Base-by-base conservation (phyloP, 805 yeast genomes). In the Hanseniaspora mollemarum region DNA sequence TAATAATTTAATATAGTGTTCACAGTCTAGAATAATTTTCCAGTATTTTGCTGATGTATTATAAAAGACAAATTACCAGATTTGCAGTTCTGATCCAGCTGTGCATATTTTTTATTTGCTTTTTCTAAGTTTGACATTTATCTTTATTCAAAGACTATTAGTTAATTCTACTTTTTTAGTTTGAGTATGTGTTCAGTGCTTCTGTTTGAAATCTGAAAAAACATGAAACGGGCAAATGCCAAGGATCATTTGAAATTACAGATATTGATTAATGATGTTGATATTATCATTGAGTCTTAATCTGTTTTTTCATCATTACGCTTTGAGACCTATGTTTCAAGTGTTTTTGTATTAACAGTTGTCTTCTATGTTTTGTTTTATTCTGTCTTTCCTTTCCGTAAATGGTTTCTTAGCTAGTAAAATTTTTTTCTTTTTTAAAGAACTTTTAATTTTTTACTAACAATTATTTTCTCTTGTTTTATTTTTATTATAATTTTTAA, bases 401-500 rank as follows among this genome's bases (percentile, higher is more conserved):
- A 33, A 6, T 10, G 26, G 38, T 46, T 46, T 46, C 43, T 39
- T 39, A 29, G 18, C 35, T 39, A n/a, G 32, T 22, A 38, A 38
- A 38, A 21, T 21, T 10, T 9, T 15, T 4, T 38, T 38, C 15
- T 21, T 12, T 9, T 6, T 25, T 22, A 9, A 8, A 24, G 31
- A 24, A 39, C 41, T 18, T 29, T 46, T 39, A 18, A n/a, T 39
- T 32, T n/a, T 26, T 49, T 49, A 41, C 41, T 35, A 55, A 56
- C 55, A 53, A 54, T 46, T 54, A 43, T 46, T 50, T 31, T 41
- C 35, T 49, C 45, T 29, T 36, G 26, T 43, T 49, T 43, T 36
- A 31, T 36, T 69, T 58, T 63, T 70, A 57, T 70, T 53, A 56
- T 57, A 55, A 54, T 55, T 60, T 46, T 10, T 21, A 48, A 46